Evolutionary conservation across 345 rosid species (phyloP), one percentile per base, ranked within the genome.

Genomic region (Populus alba): DNA sequence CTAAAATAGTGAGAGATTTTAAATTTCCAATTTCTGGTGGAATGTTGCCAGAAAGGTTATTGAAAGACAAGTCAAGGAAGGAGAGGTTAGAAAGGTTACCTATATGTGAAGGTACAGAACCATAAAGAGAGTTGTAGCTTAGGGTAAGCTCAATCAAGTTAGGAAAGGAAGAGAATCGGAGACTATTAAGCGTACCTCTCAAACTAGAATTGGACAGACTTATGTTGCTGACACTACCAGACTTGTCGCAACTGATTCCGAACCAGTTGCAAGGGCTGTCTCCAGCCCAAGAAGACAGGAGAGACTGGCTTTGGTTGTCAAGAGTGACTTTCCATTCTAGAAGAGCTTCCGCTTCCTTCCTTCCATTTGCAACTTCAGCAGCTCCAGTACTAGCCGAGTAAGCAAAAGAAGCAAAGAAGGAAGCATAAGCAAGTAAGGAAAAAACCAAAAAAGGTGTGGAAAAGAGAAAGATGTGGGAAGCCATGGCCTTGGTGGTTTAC

Each of bases 311-410:
- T 13, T 72, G 53, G 41, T 5, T 75, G n/a, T 71, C 69, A 17
- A 82, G 79, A 27, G 22, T 71, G 13, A 55, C 47, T 79, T 78
- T 82, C 82, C 85, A 78, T 66, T 38, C 20, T 20, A 82, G 79
- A 7, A 82, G 82, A 31, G 82, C 79, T 17, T 66, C 45, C 0
- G 77, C 77, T 75, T 81, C 78, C 33, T 62, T 29, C 29, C 29
- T 8, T 29, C n/a, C 43, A 0, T 7, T 8, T 8, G 12, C 13
- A 5, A 66, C 69, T 31, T 66, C 10, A 66, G 31, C 31, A 31
- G 2, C 10, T 41, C 35, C 66, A 25, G 15, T 39, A 29, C 29
- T 29, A 53, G 76, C 29, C 4, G 29, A 67, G 29, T 55, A 71
- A 71, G 76, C 78, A 39, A 71, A 25, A 51, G 15, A 62, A 23